These are phyloP conservation scores for Coniochaeta sp. DNA, from an alignment of 2,329 filamentous ascomycete genomes.

Conservation along the genomic window DNA sequence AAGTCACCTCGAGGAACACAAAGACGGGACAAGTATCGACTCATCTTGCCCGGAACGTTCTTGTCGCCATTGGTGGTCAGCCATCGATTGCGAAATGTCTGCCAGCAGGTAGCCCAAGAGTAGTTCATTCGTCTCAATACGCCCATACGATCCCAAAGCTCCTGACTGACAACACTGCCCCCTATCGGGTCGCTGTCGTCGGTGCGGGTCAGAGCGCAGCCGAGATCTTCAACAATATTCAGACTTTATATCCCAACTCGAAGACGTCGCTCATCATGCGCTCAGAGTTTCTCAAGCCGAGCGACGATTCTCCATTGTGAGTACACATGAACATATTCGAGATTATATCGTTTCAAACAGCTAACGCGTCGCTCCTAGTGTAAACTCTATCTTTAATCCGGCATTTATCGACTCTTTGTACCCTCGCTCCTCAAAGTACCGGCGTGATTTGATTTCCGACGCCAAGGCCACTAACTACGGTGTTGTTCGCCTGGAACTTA, in stretches of 20 bases:
- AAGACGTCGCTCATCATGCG: slow-evolving; percentile 74
- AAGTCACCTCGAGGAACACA: slow-evolving; percentile 57
- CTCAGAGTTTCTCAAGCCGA: slow-evolving; percentile 75
- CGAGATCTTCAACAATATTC: slow-evolving; percentile 89
- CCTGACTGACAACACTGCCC: slow-evolving; percentile 44
- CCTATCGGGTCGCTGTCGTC: slow-evolving; percentile 74
- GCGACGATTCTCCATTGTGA: slow-evolving; percentile 93
- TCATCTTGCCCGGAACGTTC: slow-evolving; percentile 57
- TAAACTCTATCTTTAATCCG: slow-evolving; percentile 96
- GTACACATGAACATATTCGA: slow-evolving; percentile 24
- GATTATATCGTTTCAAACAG: neutral
- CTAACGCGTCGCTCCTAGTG: slow-evolving; percentile 38
- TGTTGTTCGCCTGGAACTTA: slow-evolving; percentile 83
- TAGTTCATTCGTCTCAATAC: slow-evolving; percentile 88
- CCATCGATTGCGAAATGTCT: slow-evolving; percentile 65
- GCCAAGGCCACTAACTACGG: slow-evolving; percentile 90
- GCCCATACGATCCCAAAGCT: slow-evolving; percentile 55
- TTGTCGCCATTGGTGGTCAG: slow-evolving; percentile 51
- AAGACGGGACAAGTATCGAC: slow-evolving; percentile 46
- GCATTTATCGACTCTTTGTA: slow-evolving; percentile 73
- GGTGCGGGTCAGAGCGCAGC: slow-evolving; percentile 89
- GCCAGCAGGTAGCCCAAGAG: slow-evolving; percentile 60
- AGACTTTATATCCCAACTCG: slow-evolving; percentile 73
- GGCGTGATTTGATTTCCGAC: slow-evolving; percentile 52
- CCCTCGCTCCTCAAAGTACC: slow-evolving; percentile 54